Evolutionary conservation across 2,329 filamentous ascomycete genomes (phyloP).

Genomic region (Claviceps cyperi): DNA sequence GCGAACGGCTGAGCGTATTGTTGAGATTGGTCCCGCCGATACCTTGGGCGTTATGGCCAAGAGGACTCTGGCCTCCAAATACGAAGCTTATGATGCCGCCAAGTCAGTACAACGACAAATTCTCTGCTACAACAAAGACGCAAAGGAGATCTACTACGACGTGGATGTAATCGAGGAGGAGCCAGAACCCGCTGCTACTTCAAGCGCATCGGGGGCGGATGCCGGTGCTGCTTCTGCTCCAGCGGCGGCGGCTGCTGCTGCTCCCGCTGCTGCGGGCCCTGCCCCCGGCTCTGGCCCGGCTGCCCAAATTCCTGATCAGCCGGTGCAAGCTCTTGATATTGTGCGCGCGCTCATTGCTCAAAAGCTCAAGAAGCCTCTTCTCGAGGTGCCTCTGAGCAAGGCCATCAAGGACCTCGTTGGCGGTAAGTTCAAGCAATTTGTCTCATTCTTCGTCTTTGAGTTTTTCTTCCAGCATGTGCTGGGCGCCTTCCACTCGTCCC

Average conservation of each 20-base stretch:
- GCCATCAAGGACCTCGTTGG: slow-evolving; percentile 97
- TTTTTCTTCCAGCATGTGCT: not conserved
- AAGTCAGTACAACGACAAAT: slow-evolving; percentile 95
- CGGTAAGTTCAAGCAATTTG: slow-evolving; percentile 44
- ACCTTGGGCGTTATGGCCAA: slow-evolving; percentile 96
- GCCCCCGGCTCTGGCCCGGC: slow-evolving; percentile 71
- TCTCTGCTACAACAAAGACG: slow-evolving; percentile 98
- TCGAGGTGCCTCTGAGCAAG: slow-evolving; percentile 84
- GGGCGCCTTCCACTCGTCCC: not conserved
- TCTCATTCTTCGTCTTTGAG: not conserved
- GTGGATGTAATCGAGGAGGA: slow-evolving; percentile 92
- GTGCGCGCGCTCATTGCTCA: slow-evolving; percentile 82
- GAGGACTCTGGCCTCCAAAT: slow-evolving; percentile 88
- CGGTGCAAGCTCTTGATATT: slow-evolving; percentile 79
- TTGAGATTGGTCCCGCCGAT: slow-evolving; percentile 93
- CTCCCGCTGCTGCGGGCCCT: slow-evolving; percentile 41
- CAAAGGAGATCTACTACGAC: slow-evolving; percentile 98
- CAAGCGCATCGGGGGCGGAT: slow-evolving; percentile 33
- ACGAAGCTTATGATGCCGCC: slow-evolving; percentile 95
- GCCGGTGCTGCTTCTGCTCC: slow-evolving; percentile 39
- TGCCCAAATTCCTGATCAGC: slow-evolving; percentile 70
- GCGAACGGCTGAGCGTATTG: slow-evolving; percentile 90
- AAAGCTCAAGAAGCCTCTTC: slow-evolving; percentile 88
- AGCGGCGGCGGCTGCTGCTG: slow-evolving; percentile 32
- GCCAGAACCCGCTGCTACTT: slow-evolving; percentile 43